phyloP scores from a whole-genome alignment of 768 basidiomycete genomes.

The Russula sp. region DNA sequence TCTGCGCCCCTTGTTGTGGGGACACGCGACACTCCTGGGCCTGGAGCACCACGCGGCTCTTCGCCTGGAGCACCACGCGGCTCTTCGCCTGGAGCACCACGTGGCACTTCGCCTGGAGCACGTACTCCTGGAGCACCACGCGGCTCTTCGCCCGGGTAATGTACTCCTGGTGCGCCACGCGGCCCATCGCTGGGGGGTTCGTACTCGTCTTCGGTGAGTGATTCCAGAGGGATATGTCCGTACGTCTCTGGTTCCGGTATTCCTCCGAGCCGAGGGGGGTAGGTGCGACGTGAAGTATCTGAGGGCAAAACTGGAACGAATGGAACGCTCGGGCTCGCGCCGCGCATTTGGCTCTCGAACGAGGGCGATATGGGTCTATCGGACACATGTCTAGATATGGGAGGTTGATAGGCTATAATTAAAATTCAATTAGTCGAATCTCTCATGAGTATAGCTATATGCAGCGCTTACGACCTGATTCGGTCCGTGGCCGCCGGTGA shows the following conservation, averaged over 20 bases:
- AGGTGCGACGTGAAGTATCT: background rate
- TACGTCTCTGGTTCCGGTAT: conserved; percentile 20
- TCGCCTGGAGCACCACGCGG: background rate
- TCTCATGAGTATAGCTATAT: background rate
- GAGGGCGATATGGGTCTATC: conserved; percentile 2
- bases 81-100: background rate
- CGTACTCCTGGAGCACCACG: background rate
- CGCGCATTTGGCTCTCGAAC: conserved; percentile 12
- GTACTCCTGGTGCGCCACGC: background rate
- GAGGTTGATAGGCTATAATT: conserved; percentile 18
- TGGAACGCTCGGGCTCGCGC: conserved; percentile 7
- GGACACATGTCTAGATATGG: conserved; percentile 17
- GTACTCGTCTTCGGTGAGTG: conserved; percentile 7
- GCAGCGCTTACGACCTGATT: conserved; percentile 18
- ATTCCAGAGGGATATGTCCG: conserved; percentile 9
- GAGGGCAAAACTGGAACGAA: conserved; percentile 4
- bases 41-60: background rate
- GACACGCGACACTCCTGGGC: background rate
- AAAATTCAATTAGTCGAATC: background rate
- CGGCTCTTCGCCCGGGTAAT: background rate
- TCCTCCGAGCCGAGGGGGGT: background rate
- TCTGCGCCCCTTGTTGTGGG: background rate
- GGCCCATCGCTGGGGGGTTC: background rate
- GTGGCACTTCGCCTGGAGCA: background rate
- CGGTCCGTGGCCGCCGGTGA: background rate